Conservation (phyloP, 148 eudicot species). For the Fagopyrum tataricum region DNA sequence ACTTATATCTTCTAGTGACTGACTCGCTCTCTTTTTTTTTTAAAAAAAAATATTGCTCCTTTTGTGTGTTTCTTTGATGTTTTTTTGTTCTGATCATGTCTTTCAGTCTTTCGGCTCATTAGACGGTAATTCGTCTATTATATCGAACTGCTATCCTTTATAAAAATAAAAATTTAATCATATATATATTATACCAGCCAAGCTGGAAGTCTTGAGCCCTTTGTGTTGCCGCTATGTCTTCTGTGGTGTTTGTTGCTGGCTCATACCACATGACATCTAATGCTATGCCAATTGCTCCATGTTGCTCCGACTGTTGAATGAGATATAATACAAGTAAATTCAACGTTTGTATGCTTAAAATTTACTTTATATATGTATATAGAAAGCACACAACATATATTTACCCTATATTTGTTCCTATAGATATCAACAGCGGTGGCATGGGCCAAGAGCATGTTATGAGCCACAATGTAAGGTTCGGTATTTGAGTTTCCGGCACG, state of each 20-base stretch:
- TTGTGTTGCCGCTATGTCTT: constrained; percentile 67
- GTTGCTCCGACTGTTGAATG: constrained; percentile 40
- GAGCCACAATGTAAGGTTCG: constrained; percentile 83
- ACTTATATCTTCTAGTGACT: no score
- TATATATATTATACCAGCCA: no score
- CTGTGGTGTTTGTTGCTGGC: constrained; percentile 55
- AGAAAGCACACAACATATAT: no score
- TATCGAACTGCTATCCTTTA: no score
- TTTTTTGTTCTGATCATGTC: no score
- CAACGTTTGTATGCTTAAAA: neutral
- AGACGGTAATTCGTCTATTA: no score
- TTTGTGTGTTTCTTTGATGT: no score
- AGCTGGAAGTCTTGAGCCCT: constrained; percentile 73
- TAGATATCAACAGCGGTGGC: constrained; percentile 58
- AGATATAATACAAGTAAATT: neutral
- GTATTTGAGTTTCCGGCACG: constrained; percentile 83
- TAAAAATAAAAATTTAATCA: no score
- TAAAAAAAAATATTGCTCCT: no score
- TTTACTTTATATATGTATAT: no score
- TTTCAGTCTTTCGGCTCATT: no score
- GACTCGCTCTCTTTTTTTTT: no score
- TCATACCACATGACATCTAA: constrained; percentile 73
- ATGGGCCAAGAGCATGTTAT: constrained; percentile 62
- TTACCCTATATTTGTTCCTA: constrained; percentile 63
- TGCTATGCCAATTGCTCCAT: constrained; percentile 51